Conservation (phyloP, 2,329 filamentous ascomycete species). For the Aspergillus sp. region DNA sequence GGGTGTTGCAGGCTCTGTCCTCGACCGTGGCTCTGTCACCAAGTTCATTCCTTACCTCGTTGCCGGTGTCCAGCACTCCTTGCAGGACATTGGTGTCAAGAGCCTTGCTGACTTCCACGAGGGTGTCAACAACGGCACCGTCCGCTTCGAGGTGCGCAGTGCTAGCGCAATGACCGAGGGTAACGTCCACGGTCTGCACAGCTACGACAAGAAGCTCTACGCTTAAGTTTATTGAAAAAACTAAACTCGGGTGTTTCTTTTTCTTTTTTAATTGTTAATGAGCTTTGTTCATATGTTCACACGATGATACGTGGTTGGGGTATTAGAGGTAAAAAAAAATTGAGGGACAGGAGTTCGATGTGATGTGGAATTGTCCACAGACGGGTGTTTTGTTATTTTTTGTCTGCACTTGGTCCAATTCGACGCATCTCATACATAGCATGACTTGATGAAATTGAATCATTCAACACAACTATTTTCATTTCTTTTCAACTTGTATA, state of each 20-base stretch:
- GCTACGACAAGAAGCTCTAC: conserved; percentile 99
- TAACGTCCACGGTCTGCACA: conserved; percentile 92
- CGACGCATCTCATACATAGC: too few species aligned
- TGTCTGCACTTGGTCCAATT: not conserved
- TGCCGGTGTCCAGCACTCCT: conserved; percentile 91
- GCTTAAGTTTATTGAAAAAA: conserved; percentile 51
- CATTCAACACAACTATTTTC: not conserved
- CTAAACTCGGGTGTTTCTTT: conserved; percentile 14
- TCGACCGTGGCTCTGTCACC: conserved; percentile 66
- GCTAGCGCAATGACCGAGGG: conserved; percentile 94
- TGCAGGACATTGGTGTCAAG: conserved; percentile 89
- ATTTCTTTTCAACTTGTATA: too few species aligned
- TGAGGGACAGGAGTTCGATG: conserved; percentile 27
- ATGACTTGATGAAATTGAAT: not conserved
- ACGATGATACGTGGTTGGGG: conserved; percentile 22
- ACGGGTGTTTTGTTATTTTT: too few species aligned
- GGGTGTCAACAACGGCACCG: conserved; percentile 65
- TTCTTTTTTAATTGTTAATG: conserved; percentile 17
- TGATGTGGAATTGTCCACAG: conserved; percentile 9
- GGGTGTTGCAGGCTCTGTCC: conserved; percentile 74
- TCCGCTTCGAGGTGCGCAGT: conserved; percentile 91
- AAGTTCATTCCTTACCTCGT: conserved; percentile 96
- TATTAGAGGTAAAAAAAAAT: conserved; percentile 19
- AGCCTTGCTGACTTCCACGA: conserved; percentile 74
- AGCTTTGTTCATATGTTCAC: conserved; percentile 11